phyloP scores from a whole-genome alignment of 116 monocot genomes.

The Phalaenopsis hybrid region DNA sequence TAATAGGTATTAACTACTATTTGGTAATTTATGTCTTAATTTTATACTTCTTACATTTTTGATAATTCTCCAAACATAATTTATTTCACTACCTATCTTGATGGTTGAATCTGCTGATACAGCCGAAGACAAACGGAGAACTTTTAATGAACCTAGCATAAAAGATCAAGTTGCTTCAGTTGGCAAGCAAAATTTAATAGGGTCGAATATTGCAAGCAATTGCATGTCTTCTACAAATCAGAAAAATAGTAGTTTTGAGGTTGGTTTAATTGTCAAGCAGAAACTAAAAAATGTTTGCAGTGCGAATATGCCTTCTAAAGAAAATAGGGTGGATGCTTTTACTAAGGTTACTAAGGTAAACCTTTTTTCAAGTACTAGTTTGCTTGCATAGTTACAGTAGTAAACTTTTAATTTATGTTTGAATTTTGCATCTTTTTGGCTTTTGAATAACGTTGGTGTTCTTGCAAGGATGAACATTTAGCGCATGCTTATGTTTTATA shows the following conservation, averaged over 20 bases:
- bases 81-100: background rate
- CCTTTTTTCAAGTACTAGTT: background rate
- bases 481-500: background rate
- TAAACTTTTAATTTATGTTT: background rate
- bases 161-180: slow-evolving; percentile 6
- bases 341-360: slow-evolving; percentile 36
- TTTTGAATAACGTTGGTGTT: background rate
- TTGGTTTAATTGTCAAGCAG: slow-evolving; percentile 25
- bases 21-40: background rate
- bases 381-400: background rate
- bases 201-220: slow-evolving; percentile 1
- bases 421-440: background rate
- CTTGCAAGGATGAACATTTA: background rate
- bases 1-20: slow-evolving; percentile 7
- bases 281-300: slow-evolving; percentile 20
- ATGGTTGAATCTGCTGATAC: background rate
- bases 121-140: background rate
- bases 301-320: slow-evolving; percentile 16
- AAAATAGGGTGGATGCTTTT: slow-evolving; percentile 21
- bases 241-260: slow-evolving; percentile 16
- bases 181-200: slow-evolving; percentile 4
- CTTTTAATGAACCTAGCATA: slow-evolving; percentile 11
- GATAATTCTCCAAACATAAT: background rate
- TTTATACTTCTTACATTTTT: background rate
- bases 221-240: slow-evolving; percentile 9